Percentiles rank a stretch among this genome's conserved stretches.
Conservation (phyloP, 202 grass and related monocot genomes). For the Sporobolus alterniflorus region DNA sequence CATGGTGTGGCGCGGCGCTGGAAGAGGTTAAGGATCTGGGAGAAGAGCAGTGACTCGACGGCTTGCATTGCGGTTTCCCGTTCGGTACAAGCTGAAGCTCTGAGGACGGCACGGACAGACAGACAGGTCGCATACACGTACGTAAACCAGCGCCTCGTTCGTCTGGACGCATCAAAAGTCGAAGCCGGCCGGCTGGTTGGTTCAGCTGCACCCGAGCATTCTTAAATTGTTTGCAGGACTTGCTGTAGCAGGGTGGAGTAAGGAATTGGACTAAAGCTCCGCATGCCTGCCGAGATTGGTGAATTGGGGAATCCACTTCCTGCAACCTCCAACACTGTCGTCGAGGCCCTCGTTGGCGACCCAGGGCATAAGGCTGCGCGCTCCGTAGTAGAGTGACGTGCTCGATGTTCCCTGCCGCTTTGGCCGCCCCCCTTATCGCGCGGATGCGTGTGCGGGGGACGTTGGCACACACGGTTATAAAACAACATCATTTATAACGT, state of each 20-base stretch:
- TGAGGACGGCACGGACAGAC: background rate
- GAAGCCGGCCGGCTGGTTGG: background rate
- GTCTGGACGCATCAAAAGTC: background rate
- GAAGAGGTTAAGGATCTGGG: background rate
- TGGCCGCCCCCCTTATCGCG: too few species aligned
- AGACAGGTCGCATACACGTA: background rate
- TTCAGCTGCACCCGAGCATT: background rate
- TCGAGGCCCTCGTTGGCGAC: too few species aligned
- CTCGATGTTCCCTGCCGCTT: too few species aligned
- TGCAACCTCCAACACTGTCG: too few species aligned
- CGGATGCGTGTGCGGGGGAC: too few species aligned
- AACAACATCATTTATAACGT: too few species aligned
- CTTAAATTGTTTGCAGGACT: background rate
- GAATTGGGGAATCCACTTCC: too few species aligned
- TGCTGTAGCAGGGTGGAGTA: background rate
- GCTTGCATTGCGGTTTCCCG: background rate
- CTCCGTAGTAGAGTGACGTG: too few species aligned
- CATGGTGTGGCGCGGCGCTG: background rate
- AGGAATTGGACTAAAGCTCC: background rate
- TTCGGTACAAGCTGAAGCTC: slow-evolving; percentile 9
- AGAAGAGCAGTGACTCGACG: background rate
- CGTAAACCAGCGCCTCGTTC: background rate
- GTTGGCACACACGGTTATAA: too few species aligned
- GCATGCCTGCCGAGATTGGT: too few species aligned
- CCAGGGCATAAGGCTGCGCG: too few species aligned